Evolutionary conservation across 495 filamentous ascomycete genomes (phyloP), one percentile per base, ranked within the genome.

Genomic region (Xylona heveae): DNA sequence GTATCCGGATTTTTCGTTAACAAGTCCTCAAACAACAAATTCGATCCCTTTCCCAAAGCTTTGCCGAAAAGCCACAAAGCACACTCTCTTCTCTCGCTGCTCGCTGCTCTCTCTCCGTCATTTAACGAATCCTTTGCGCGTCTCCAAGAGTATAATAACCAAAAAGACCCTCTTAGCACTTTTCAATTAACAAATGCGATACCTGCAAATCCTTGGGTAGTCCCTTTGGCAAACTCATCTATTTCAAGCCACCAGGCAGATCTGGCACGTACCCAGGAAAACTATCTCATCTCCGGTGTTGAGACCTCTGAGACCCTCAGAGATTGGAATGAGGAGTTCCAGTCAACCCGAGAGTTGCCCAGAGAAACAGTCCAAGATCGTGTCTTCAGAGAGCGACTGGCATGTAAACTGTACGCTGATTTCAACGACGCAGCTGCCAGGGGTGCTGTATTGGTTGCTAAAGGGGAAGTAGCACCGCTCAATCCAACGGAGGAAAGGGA

Each of bases 251-350:
- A 95, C 50, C 68, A 73, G 42, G 41, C 83, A 12, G 90, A 99
- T 45, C 65, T 78, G 30, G 78, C 81, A 4, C 73, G 90, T 24
- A 74, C 83, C 12, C 90, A 99, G 53, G 90, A 99, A 56, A 78
- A 74, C 34, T 94, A 78, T 50, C 59, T 99, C 36, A 66, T 93
- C 27, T 64, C 77, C 20, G 90, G 90, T 6, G 73, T 79, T 16
- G 90, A 99, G 40, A 90, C 82, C 41, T 74, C 81, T 0, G 90
- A 99, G 41, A 85, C 88, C 0, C 53, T 99, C 41, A 67, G 90
- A 15, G 90, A 99, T 51, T 99, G 90, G 81, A 99, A 99, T 46
- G 90, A 99, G 51, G 90, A 99, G 46, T 92, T 99, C 51, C 90
- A 95, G 47, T 90, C 84, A 4, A 92, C 88, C 3, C 70, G 79